phyloP scores from a whole-genome alignment of 2,329 filamentous ascomycete genomes.

The Alternaria incomplexa region DNA sequence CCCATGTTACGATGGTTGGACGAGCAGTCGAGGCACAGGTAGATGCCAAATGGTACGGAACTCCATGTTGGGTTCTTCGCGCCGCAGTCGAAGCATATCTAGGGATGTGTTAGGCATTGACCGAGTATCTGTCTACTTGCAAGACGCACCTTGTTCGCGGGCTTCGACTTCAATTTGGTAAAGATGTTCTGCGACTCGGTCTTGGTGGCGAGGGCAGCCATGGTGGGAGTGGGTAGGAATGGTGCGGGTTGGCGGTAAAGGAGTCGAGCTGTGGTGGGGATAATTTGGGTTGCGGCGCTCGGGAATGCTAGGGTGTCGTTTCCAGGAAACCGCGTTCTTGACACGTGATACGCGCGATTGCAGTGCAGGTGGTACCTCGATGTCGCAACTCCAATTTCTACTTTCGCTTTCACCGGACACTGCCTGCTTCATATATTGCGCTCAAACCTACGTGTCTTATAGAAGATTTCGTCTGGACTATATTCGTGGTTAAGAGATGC shows the following conservation, averaged over 20 bases:
- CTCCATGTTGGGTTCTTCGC: slow-evolving; percentile 99
- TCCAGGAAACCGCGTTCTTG: slow-evolving; percentile 4
- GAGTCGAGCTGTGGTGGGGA: slow-evolving; percentile 38
- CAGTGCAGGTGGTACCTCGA: not conserved
- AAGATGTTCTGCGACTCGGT: slow-evolving; percentile 96
- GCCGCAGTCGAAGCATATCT: slow-evolving; percentile 98
- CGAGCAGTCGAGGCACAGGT: slow-evolving; percentile 96
- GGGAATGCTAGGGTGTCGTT: slow-evolving; percentile 33
- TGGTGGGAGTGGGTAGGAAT: slow-evolving; percentile 42
- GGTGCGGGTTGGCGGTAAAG: slow-evolving; percentile 27
- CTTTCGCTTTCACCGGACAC: not conserved
- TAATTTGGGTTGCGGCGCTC: slow-evolving; percentile 31
- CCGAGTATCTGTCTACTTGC: slow-evolving; percentile 22
- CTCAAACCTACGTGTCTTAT: not conserved
- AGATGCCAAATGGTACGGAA: slow-evolving; percentile 95
- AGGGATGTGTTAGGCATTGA: slow-evolving; percentile 30
- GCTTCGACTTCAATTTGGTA: slow-evolving; percentile 93
- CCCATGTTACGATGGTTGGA: slow-evolving; percentile 96
- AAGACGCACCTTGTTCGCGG: slow-evolving; percentile 82
- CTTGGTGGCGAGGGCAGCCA: slow-evolving; percentile 79
- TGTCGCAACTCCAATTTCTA: not conserved
- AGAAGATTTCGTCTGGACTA: not conserved
- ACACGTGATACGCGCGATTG: slow-evolving; percentile 17
- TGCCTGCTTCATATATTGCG: not conserved
- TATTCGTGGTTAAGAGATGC: not conserved